Evolutionary conservation across 345 rosid species (phyloP).

Genomic region (Hibiscus trionum): DNA sequence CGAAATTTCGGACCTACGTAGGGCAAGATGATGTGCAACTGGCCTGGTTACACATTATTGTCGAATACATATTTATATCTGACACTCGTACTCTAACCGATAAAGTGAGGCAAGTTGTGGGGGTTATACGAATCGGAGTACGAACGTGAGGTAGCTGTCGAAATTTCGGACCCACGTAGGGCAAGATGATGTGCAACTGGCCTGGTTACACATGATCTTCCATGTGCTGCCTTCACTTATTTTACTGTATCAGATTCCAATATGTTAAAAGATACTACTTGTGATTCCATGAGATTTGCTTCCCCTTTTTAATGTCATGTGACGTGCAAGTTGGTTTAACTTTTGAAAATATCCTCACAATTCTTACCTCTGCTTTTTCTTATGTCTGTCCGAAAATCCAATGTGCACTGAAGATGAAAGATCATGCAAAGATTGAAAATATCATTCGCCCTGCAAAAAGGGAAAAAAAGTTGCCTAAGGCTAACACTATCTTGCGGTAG

Average conservation of each 20-base stretch:
- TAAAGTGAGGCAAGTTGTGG: not conserved
- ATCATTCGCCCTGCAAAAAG: not conserved
- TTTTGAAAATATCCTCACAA: not conserved
- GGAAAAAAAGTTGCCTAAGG: too few species aligned
- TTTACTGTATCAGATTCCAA: not conserved
- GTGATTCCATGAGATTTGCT: not conserved
- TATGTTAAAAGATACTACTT: not conserved
- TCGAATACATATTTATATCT: too few species aligned
- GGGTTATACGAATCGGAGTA: conserved; percentile 14
- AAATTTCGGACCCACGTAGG: conserved; percentile 14
- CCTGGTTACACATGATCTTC: conserved; percentile 4
- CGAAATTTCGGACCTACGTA: conserved; percentile 14
- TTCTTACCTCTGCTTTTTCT: not conserved
- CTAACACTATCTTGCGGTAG: too few species aligned
- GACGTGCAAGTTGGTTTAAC: not conserved
- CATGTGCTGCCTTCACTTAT: not conserved
- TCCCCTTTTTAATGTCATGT: not conserved
- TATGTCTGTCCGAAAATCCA: not conserved
- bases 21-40: conserved; percentile 14
- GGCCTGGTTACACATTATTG: conserved; percentile 5
- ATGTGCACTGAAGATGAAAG: not conserved
- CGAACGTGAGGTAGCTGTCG: conserved; percentile 22
- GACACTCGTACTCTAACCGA: too few species aligned
- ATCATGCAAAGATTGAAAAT: not conserved
- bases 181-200: conserved; percentile 19